Evolutionary conservation across 164 flowering plant genomes (phyloP).

Genomic region (Taxillus chinensis): DNA sequence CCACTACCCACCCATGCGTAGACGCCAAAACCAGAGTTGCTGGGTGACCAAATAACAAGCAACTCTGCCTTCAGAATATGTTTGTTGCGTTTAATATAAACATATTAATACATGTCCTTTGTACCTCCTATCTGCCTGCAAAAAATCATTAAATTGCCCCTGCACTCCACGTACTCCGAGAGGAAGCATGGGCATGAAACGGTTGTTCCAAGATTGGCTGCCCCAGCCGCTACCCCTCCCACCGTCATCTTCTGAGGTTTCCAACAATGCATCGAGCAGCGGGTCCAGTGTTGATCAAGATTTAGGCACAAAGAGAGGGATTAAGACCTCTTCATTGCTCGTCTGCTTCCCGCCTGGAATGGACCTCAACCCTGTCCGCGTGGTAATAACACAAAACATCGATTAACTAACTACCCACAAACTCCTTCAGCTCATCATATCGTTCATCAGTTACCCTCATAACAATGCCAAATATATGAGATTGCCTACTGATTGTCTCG

Average conservation of each 20-base stretch:
- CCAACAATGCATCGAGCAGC: conserved; percentile 13
- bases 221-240: too few relatives aligned
- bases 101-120: conserved; percentile 11
- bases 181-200: conserved; percentile 12
- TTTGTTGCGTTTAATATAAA: background rate
- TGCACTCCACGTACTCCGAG: too few relatives aligned
- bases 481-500: background rate
- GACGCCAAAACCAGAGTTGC: conserved; percentile 5
- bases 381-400: conserved; percentile 12
- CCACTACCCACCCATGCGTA: background rate
- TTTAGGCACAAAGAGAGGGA: conserved; percentile 15
- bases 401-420: background rate
- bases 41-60: conserved; percentile 9
- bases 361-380: conserved; percentile 20
- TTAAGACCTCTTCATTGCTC: background rate
- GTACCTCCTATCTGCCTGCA: conserved; percentile 3
- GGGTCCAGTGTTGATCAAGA: conserved; percentile 20
- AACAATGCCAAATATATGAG: background rate
- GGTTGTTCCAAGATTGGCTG: conserved; percentile 8
- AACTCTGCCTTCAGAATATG: conserved; percentile 1
- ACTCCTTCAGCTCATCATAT: background rate
- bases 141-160: background rate
- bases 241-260: conserved; percentile 10
- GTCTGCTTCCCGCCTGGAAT: background rate
- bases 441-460: background rate